Conservation (phyloP, 257 asterid species). For the Rauvolfia tetraphylla region DNA sequence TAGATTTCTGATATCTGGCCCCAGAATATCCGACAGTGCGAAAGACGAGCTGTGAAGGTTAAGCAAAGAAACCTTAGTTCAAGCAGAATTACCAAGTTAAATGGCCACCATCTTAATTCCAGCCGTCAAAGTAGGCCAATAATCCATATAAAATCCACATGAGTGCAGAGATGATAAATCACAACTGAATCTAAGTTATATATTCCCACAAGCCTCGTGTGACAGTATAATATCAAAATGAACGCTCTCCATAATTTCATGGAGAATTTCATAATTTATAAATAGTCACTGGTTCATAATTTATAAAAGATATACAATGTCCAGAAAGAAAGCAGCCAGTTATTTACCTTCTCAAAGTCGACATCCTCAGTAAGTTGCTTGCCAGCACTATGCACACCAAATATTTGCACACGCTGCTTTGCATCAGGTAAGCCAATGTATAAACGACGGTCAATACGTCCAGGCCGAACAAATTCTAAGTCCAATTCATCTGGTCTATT, state of each 20-base stretch:
- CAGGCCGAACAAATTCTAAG: conserved; percentile 76
- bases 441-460: conserved; percentile 95
- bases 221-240: neutral
- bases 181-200: neutral
- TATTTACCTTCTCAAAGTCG: conserved; percentile 73
- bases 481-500: conserved; percentile 96
- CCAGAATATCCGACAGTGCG: conserved; percentile 99
- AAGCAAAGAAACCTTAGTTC: conserved; percentile 18
- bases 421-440: conserved; percentile 95
- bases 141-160: neutral
- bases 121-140: neutral
- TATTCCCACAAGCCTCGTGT: neutral
- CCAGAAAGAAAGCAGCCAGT: neutral
- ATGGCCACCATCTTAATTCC: neutral
- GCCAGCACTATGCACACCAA: conserved; percentile 94
- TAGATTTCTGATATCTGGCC: conserved; percentile 92
- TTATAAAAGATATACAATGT: neutral
- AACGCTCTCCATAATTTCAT: neutral
- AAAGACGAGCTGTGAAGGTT: conserved; percentile 74
- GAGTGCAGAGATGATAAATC: neutral
- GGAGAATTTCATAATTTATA: neutral
- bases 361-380: conserved; percentile 80
- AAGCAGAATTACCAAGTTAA: conserved; percentile 1
- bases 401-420: conserved; percentile 84
- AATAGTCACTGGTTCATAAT: too few species aligned